A percentile compares a stretch with the other conserved stretches of the same genome.
phyloP scores from a whole-genome alignment of 1,284 basidiomycete genomes.

The Boletellus sp. region DNA sequence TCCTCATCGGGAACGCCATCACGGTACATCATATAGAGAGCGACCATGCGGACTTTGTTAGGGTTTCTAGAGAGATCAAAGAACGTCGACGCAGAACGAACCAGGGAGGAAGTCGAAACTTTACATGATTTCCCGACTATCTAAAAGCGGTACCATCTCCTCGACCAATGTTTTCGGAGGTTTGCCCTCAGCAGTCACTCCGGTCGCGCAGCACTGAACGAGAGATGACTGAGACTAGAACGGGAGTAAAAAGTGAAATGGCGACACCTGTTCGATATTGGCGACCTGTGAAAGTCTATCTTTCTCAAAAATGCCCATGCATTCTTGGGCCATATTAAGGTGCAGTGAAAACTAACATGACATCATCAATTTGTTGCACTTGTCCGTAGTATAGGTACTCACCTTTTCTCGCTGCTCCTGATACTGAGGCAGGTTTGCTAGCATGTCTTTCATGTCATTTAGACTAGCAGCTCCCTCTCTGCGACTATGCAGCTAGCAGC shows the following conservation, averaged over 20 bases:
- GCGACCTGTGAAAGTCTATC: slow-evolving; percentile 85
- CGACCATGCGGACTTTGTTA: slow-evolving; percentile 96
- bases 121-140: slow-evolving; percentile 80
- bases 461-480: slow-evolving; percentile 83
- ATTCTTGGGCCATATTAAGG: slow-evolving; percentile 96
- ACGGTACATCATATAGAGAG: slow-evolving; percentile 92
- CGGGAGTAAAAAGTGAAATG: not conserved
- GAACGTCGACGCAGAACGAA: not conserved
- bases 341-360: slow-evolving; percentile 83
- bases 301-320: slow-evolving; percentile 90
- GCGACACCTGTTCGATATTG: slow-evolving; percentile 85
- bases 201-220: slow-evolving; percentile 83
- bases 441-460: slow-evolving; percentile 99
- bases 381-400: not conserved
- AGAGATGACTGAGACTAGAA: slow-evolving; percentile 2
- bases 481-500: slow-evolving; percentile 1
- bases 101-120: slow-evolving; percentile 21
- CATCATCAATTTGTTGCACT: not conserved
- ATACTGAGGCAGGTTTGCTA: slow-evolving; percentile 92
- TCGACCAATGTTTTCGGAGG: slow-evolving; percentile 90
- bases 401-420: slow-evolving; percentile 95
- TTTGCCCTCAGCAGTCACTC: slow-evolving; percentile 85
- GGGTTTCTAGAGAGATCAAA: slow-evolving; percentile 52
- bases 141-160: slow-evolving; percentile 97
- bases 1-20: slow-evolving; percentile 99